Evolutionary conservation across 441 rosid species (phyloP).

Genomic region (Capsella rubella): DNA sequence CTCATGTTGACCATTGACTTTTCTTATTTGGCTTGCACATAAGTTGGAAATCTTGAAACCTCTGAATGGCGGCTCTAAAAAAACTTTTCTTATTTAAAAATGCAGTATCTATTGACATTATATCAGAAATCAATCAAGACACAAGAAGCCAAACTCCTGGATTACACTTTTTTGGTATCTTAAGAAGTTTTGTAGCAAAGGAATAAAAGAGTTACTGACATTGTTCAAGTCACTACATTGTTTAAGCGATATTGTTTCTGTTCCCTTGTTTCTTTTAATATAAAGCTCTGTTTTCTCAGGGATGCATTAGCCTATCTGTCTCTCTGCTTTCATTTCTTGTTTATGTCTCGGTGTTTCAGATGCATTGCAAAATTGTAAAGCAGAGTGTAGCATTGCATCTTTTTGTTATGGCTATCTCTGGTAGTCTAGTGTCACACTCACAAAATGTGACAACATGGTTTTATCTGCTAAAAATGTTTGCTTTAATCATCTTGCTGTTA

Average conservation of each 20-base stretch:
- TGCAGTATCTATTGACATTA: slow-evolving; percentile 3
- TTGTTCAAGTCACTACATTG: slow-evolving; percentile 5
- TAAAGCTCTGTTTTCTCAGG: slow-evolving; percentile 1
- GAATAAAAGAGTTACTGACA: neutral
- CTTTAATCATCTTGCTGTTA: neutral
- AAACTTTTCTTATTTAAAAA: neutral
- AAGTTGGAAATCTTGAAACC: slow-evolving; percentile 20
- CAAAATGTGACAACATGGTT: neutral
- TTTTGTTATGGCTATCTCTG: neutral
- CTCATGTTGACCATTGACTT: slow-evolving; percentile 40
- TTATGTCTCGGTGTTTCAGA: neutral
- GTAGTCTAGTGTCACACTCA: neutral
- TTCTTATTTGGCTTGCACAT: slow-evolving; percentile 26
- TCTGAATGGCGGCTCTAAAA: slow-evolving; percentile 14
- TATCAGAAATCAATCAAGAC: slow-evolving; percentile 17
- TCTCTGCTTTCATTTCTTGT: neutral
- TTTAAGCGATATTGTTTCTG: slow-evolving; percentile 4
- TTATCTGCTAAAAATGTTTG: neutral
- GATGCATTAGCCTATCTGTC: neutral
- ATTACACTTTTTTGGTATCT: neutral
- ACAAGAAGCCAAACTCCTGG: neutral
- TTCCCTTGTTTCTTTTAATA: neutral
- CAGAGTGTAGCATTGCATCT: slow-evolving; percentile 11
- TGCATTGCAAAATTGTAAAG: neutral
- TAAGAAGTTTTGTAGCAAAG: neutral